Conservation (phyloP, 2,329 filamentous ascomycete genomes). For the Diaporthe ampelina region DNA sequence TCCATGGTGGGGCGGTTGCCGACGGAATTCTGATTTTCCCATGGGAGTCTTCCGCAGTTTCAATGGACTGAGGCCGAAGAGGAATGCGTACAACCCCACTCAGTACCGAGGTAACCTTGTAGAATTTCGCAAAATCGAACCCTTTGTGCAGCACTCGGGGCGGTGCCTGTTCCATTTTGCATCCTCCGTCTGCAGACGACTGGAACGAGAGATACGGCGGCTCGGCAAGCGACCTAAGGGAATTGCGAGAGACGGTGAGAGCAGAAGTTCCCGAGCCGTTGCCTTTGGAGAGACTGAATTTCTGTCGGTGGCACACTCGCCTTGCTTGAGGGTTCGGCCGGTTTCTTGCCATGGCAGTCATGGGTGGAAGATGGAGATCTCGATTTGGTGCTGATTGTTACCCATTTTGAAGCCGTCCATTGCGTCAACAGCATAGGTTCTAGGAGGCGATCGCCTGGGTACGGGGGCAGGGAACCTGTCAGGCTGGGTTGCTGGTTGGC, state of each 20-base stretch:
- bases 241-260: not conserved
- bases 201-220: conserved; percentile 22
- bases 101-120: conserved; percentile 25
- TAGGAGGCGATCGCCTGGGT: conserved; percentile 16
- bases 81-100: conserved; percentile 21
- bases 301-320: not conserved
- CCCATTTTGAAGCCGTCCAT: conserved; percentile 23
- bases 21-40: conserved; percentile 31
- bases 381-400: conserved; percentile 36
- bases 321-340: not conserved
- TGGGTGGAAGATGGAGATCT: conserved; percentile 28
- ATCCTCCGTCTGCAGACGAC: conserved; percentile 1
- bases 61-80: conserved; percentile 21
- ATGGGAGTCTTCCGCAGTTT: conserved; percentile 13
- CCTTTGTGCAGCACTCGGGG: conserved; percentile 27
- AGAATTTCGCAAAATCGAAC: conserved; percentile 7
- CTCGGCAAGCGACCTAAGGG: conserved; percentile 4
- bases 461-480: conserved; percentile 20
- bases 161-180: not conserved
- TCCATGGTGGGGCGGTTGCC: not conserved
- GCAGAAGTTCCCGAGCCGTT: not conserved
- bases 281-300: not conserved
- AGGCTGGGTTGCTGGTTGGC: conserved; percentile 16
- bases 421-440: conserved; percentile 24
- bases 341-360: not conserved